phyloP scores from a whole-genome alignment of 2,329 filamentous ascomycete genomes.

The Anthostomella pinea region DNA sequence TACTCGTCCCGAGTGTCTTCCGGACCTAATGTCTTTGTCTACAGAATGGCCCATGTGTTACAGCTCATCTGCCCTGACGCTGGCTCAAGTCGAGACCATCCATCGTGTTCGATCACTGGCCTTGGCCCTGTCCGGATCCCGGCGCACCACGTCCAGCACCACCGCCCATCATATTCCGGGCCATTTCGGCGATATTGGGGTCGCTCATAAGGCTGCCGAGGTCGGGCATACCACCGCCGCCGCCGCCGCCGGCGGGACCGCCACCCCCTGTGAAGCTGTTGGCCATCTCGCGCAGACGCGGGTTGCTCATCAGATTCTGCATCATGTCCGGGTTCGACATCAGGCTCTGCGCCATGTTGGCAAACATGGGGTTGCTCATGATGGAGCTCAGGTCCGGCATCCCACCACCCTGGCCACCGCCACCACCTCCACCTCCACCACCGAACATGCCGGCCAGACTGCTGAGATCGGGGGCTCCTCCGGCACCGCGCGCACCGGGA shows the following conservation, averaged over 20 bases:
- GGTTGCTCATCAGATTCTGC: conserved; percentile 92
- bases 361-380: conserved; percentile 98
- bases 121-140: conserved; percentile 17
- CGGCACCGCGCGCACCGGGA: conserved; percentile 43
- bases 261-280: conserved; percentile 75
- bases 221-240: conserved; percentile 85
- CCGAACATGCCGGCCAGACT: conserved; percentile 72
- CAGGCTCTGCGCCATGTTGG: conserved; percentile 92
- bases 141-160: conserved; percentile 20
- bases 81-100: too few species aligned
- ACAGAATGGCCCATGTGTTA: too few species aligned
- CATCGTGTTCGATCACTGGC: conserved; percentile 19
- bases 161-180: conserved; percentile 36
- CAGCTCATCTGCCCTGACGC: too few species aligned
- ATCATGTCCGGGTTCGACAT: conserved; percentile 97
- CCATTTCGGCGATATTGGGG: conserved; percentile 86
- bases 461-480: conserved; percentile 69
- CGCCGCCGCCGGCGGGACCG: too few species aligned
- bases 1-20: too few species aligned
- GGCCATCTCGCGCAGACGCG: conserved; percentile 82
- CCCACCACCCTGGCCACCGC: conserved; percentile 64
- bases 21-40: too few species aligned
- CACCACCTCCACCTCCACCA: conserved; percentile 52
- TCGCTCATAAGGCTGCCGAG: conserved; percentile 84
- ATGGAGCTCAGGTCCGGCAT: conserved; percentile 86